These are phyloP conservation scores for Mycena floridula DNA, from an alignment of 768 basidiomycete genomes.

Conservation along the genomic window DNA sequence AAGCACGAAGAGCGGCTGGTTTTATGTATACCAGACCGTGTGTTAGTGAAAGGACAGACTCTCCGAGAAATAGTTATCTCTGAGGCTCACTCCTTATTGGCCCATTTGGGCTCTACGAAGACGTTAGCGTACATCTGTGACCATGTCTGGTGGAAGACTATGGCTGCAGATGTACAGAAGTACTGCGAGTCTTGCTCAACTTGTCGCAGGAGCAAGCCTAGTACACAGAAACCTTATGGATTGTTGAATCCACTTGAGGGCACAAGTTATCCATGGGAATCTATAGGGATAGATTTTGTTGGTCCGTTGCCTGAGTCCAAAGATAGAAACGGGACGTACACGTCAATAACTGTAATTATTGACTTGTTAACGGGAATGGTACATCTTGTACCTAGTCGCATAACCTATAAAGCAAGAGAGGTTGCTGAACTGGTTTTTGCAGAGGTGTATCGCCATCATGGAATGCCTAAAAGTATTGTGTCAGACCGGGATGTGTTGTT, in stretches of 20 bases:
- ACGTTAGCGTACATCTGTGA: slow-evolving; percentile 20
- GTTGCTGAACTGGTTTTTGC: slow-evolving; percentile 13
- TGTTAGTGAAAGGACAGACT: background rate
- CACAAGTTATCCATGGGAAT: slow-evolving; percentile 10
- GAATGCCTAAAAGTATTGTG: slow-evolving; percentile 18
- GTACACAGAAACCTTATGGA: background rate
- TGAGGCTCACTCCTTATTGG: slow-evolving; percentile 27
- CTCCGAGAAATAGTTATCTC: slow-evolving; percentile 19
- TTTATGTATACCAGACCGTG: slow-evolving; percentile 1
- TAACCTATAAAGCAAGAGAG: slow-evolving; percentile 5
- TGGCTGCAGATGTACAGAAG: slow-evolving; percentile 12
- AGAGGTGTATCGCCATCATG: slow-evolving; percentile 19
- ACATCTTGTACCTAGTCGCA: slow-evolving; percentile 5
- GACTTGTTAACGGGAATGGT: slow-evolving; percentile 8
- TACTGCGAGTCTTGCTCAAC: slow-evolving; percentile 13
- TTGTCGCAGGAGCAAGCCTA: slow-evolving; percentile 4
- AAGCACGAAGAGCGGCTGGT: background rate
- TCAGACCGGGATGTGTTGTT: slow-evolving; percentile 13
- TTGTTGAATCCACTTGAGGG: slow-evolving; percentile 8
- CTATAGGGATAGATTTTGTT: slow-evolving; percentile 15
- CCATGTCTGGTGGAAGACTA: slow-evolving; percentile 27
- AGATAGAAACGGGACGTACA: slow-evolving; percentile 11
- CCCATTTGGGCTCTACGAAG: slow-evolving; percentile 23
- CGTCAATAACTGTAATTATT: slow-evolving; percentile 12
- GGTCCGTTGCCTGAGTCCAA: slow-evolving; percentile 17